Conservation (phyloP, 139 green algal genomes). For the Chlamydomonas asymmetrica region DNA sequence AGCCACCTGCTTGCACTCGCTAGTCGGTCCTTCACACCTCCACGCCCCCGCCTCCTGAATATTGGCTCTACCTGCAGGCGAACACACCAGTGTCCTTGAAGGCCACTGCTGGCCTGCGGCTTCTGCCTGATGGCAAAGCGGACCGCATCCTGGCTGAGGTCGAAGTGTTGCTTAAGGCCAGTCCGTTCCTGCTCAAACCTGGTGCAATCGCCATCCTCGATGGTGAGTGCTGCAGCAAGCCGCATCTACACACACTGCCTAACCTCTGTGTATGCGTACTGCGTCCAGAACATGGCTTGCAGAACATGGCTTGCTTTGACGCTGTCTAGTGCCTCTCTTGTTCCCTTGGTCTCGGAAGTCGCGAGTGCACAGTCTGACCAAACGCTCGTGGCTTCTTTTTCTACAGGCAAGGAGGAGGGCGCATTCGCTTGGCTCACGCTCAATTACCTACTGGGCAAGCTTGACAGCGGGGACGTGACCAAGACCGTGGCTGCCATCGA, state of each 20-base stretch:
- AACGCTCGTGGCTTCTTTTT: too few species aligned
- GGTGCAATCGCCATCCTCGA: constrained; percentile 72
- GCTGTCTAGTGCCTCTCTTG: too few species aligned
- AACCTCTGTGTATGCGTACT: neutral
- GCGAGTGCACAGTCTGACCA: too few species aligned
- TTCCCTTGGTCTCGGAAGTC: too few species aligned
- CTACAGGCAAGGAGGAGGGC: constrained; percentile 83
- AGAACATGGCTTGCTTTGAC: neutral
- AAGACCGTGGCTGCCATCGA: constrained; percentile 91
- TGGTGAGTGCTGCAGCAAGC: constrained; percentile 33
- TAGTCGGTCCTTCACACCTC: too few species aligned
- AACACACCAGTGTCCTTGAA: constrained; percentile 81
- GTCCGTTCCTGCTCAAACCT: constrained; percentile 68
- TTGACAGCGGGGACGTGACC: constrained; percentile 55
- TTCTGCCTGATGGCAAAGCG: constrained; percentile 86
- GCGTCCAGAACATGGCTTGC: neutral
- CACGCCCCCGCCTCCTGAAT: too few species aligned
- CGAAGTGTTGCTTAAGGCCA: constrained; percentile 47
- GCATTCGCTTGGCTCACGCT: constrained; percentile 97
- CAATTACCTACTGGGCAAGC: constrained; percentile 94
- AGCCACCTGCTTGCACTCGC: neutral
- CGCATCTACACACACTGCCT: too few species aligned
- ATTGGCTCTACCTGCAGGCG: constrained; percentile 51
- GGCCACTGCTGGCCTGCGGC: constrained; percentile 92
- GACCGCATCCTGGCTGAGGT: constrained; percentile 88